Percentiles rank a stretch among this genome's conserved stretches.
phyloP scores from a whole-genome alignment of 2,329 filamentous ascomycete species.

The Fusarium nisikadoi region DNA sequence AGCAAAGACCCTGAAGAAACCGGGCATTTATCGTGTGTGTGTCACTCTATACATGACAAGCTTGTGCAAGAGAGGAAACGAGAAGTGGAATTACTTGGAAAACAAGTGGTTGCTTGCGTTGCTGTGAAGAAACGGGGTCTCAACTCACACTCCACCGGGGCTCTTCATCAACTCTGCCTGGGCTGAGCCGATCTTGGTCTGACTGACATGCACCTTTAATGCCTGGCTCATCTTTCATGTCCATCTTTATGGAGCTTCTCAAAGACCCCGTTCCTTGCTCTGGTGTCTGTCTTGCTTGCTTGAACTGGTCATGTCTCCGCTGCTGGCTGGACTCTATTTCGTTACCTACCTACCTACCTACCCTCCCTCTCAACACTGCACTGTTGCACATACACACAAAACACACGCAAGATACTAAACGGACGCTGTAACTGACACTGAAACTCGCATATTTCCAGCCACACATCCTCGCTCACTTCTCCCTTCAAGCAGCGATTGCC shows the following conservation, averaged over 20 bases:
- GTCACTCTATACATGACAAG: conserved; percentile 38
- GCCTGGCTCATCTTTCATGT: conserved; percentile 3
- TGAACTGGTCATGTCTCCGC: conserved; percentile 16
- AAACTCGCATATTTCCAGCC: conserved; percentile 39
- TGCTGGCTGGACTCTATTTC: conserved; percentile 14
- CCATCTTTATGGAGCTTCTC: conserved; percentile 23
- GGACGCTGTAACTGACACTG: conserved; percentile 37
- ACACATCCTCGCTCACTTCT: conserved; percentile 27
- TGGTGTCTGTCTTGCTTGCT: conserved; percentile 13
- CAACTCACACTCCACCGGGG: conserved; percentile 31
- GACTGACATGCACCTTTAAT: conserved; percentile 30
- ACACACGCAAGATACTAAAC: conserved; percentile 30
- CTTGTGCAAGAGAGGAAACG: conserved; percentile 13
- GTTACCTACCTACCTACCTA: conserved; percentile 28
- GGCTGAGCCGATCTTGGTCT: conserved; percentile 29
- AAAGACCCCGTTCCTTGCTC: conserved; percentile 21
- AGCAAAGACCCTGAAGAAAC: conserved; percentile 30
- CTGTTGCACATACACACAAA: conserved; percentile 33
- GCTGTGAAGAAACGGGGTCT: conserved; percentile 22
- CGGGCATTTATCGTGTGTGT: conserved; percentile 30
- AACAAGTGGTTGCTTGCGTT: conserved; percentile 19
- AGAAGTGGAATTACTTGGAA: conserved; percentile 11
- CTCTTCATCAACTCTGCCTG: conserved; percentile 8
- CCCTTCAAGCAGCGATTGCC: conserved; percentile 12
- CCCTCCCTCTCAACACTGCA: conserved; percentile 19